phyloP scores from a whole-genome alignment of 192 early-diverging fungal genomes.

The Backusella tarrabulga region DNA sequence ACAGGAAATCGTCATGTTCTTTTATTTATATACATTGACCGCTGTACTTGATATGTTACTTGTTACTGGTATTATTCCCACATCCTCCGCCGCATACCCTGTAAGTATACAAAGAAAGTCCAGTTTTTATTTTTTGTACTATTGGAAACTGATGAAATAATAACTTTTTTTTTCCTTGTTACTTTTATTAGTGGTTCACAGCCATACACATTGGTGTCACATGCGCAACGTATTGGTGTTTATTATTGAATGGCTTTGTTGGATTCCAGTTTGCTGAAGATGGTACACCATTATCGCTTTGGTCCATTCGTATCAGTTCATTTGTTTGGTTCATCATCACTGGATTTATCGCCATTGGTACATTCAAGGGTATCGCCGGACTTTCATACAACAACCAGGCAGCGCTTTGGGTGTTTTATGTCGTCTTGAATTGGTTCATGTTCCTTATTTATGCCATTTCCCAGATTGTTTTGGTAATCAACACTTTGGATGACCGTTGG shows the following conservation, averaged over 20 bases:
- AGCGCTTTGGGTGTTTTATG: conserved; percentile 83
- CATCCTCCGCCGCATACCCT: conserved; percentile 71
- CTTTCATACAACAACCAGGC: conserved; percentile 64
- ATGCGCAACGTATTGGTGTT: conserved; percentile 87
- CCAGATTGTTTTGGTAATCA: conserved; percentile 93
- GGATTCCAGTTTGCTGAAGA: conserved; percentile 98
- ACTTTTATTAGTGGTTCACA: conserved; percentile 68
- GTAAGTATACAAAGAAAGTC: conserved; percentile 28
- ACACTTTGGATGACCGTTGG: conserved; percentile 95
- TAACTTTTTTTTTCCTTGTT: not conserved
- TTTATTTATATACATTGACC: conserved; percentile 90
- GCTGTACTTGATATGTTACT: conserved; percentile 88
- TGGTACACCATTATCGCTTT: conserved; percentile 90
- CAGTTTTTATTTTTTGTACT: not conserved
- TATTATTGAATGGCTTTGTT: conserved; percentile 94
- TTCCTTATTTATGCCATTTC: conserved; percentile 84
- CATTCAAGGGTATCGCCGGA: conserved; percentile 67
- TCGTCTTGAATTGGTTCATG: conserved; percentile 81
- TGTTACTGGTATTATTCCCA: conserved; percentile 91
- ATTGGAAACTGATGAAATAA: not conserved
- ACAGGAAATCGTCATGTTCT: conserved; percentile 98
- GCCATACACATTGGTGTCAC: conserved; percentile 79
- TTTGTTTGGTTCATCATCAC: conserved; percentile 77
- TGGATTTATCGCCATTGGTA: conserved; percentile 79
- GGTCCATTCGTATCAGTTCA: conserved; percentile 89